phyloP scores from a whole-genome alignment of 2,329 filamentous ascomycete species.

The Colletotrichum magnum region DNA sequence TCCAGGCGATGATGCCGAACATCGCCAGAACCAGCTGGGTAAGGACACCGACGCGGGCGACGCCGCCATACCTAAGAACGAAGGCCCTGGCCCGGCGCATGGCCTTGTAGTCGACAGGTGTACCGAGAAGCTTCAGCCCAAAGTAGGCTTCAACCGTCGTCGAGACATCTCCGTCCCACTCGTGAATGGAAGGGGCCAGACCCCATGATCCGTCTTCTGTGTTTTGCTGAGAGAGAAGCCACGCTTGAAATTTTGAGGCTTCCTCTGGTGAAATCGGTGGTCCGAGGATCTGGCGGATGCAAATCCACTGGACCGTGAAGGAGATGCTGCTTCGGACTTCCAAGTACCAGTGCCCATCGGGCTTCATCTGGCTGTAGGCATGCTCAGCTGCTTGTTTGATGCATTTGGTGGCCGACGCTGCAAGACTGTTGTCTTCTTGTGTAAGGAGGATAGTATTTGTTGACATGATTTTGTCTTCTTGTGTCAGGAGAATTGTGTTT shows the following conservation, averaged over 20 bases:
- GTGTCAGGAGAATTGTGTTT: slow-evolving; percentile 11
- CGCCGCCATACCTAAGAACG: neutral
- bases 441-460: slow-evolving; percentile 12
- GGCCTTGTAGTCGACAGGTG: slow-evolving; percentile 1
- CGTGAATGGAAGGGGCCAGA: slow-evolving; percentile 16
- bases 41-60: slow-evolving; percentile 2
- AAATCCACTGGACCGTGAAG: slow-evolving; percentile 23
- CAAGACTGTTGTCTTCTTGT: slow-evolving; percentile 6
- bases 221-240: slow-evolving; percentile 26
- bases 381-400: slow-evolving; percentile 15
- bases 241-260: slow-evolving; percentile 8
- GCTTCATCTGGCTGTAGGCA: slow-evolving; percentile 26
- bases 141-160: slow-evolving; percentile 27
- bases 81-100: slow-evolving; percentile 23
- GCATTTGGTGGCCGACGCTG: slow-evolving; percentile 7
- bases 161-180: slow-evolving; percentile 17
- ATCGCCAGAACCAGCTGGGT: slow-evolving; percentile 17
- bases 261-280: slow-evolving; percentile 1
- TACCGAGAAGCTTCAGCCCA: slow-evolving; percentile 27
- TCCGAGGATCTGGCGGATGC: slow-evolving; percentile 22
- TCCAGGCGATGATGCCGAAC: slow-evolving; percentile 23
- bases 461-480: neutral
- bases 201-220: slow-evolving; percentile 21
- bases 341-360: slow-evolving; percentile 27
- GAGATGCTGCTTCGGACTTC: slow-evolving; percentile 27